Base-by-base conservation (phyloP, 768 basidiomycete genomes). In the Lactifluus echinatus region DNA sequence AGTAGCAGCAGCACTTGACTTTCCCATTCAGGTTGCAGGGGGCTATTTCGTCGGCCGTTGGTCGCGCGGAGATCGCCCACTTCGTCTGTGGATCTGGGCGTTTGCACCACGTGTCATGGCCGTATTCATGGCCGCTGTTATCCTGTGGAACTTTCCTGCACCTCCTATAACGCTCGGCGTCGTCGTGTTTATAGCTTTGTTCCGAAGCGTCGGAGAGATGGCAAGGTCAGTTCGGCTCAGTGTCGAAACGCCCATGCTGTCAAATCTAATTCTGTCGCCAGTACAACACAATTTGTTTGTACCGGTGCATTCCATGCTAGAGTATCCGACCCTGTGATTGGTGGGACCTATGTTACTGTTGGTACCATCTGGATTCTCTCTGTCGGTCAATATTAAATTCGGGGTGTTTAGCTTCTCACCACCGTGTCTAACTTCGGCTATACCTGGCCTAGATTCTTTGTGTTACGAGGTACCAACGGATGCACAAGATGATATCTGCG, bases 271-370 rank as follows among this genome's bases (percentile, higher is more conserved):
- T 40, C 10, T 15, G 28, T 49, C 10, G 28, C 29, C 60, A 95
- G 95, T 45, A 97, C 95, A 4, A 85, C 97, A 12, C 96, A 99
- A 71, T 99, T 97, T 67, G 94, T 97, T 15, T 92, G 94, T 11
- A 93, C 96, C 60, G 92, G 93, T 17, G 94, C 96, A 4, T 99
- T 97, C 79, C 94, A 98, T 65, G 97, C 93, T 4, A 82, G 88
- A 50, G 84, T 99, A 34, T 93, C 96, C 0, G 96, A 99, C 67
- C 96, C 96, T 0, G 66, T 95, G 10, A 96, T 99, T 56, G 96
- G 96, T 24, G 96, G 96, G 48, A 99, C 96, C 0, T 99, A 99
- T 71, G 98, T 99, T 93, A 99, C 96, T 8, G 94, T 93, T 65
- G 62, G 83, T 73, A 15, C 24, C 17, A 21, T 24, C 23, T 11